Evolutionary conservation across 331 rosid species (phyloP).

Genomic region (Cucumis variabilis): DNA sequence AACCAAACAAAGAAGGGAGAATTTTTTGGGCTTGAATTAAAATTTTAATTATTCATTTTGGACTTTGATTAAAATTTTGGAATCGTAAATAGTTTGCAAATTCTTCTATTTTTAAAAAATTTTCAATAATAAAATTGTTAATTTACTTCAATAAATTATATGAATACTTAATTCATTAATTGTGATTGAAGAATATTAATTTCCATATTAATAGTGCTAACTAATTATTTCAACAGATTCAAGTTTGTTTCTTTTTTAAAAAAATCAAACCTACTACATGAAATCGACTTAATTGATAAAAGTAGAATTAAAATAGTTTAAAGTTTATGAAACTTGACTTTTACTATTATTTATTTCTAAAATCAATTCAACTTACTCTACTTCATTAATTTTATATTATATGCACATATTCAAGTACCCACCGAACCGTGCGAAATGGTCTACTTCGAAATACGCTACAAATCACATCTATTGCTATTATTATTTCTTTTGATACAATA

Average conservation of each 20-base stretch:
- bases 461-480: not conserved
- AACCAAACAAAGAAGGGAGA: no score
- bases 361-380: not conserved
- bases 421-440: no score
- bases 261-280: not conserved
- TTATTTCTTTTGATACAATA: not conserved
- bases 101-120: no score
- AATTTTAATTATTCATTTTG: no score
- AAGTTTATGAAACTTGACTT: not conserved
- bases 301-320: not conserved
- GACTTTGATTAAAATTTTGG: no score
- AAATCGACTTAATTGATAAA: not conserved
- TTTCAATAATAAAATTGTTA: not conserved
- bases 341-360: not conserved
- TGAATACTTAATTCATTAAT: not conserved
- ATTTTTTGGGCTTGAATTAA: no score
- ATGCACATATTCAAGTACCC: not conserved
- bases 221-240: not conserved
- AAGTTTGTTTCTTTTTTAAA: no score
- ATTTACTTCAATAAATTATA: not conserved
- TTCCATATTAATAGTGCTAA: not conserved
- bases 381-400: not conserved
- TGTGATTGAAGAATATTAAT: not conserved
- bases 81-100: no score
- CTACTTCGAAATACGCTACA: not conserved